Evolutionary conservation across 2,329 filamentous ascomycete genomes (phyloP).

Genomic region (Onygenales sp.): DNA sequence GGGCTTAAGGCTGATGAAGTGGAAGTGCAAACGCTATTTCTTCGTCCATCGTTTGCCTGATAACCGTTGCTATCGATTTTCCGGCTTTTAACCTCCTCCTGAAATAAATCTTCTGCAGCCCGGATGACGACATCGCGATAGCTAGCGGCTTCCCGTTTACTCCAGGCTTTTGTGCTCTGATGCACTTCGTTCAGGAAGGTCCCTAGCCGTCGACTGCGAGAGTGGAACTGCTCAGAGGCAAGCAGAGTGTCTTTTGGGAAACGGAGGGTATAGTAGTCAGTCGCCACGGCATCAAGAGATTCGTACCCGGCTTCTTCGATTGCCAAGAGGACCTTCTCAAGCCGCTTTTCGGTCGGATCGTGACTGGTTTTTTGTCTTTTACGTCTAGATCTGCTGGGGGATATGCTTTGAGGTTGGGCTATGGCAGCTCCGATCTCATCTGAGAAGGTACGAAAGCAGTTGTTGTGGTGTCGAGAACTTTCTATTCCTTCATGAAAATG

Average conservation of each 20-base stretch:
- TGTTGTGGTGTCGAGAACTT: background rate
- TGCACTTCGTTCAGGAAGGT: background rate
- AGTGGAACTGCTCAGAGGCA: background rate
- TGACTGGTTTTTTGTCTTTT: background rate
- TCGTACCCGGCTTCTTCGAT: constrained; percentile 1
- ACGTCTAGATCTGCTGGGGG: background rate
- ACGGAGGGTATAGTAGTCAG: background rate
- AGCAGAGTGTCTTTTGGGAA: constrained; percentile 1
- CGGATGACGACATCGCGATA: background rate
- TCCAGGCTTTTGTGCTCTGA: background rate
- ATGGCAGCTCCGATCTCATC: background rate
- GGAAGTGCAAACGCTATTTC: background rate
- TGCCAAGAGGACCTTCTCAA: background rate
- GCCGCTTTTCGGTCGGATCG: background rate
- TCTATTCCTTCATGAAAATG: background rate
- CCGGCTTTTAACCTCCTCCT: background rate
- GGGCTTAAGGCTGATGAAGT: background rate
- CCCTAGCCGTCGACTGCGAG: constrained; percentile 1
- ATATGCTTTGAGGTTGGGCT: background rate
- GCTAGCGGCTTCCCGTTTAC: background rate
- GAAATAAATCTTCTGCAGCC: constrained; percentile 1
- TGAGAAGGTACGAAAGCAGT: background rate
- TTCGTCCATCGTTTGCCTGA: background rate
- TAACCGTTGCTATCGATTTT: background rate
- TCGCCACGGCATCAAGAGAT: background rate